Evolutionary conservation across 768 basidiomycete genomes (phyloP), one percentile per base, ranked within the genome.

Genomic region (Suillus ampliporus): DNA sequence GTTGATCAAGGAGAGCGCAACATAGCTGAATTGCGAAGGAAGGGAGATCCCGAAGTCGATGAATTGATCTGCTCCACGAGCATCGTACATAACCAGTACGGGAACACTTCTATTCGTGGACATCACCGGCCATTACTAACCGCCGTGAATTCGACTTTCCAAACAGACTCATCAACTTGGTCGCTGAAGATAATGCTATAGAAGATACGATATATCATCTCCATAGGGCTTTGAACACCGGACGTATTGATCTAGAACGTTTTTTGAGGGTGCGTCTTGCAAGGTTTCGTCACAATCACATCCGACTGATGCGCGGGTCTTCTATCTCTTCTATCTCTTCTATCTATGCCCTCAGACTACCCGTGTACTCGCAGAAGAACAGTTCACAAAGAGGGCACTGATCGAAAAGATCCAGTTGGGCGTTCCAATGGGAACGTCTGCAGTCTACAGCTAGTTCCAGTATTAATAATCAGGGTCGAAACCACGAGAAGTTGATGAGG

Each of bases 101-200:
- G 68, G 31, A 19, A 65, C 26, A 6, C 53, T 60, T 51, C 17
- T 46, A 4, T 28, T 51, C 37, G 21, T 31, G 5, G 21, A 10
- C 57, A 56, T 21, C 15, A 38, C 10, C 53, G 47, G 52, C n/a
- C 26, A 43, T 21, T 31, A 44, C 73, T 76, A 43, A 74, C 66
- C 56, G 60, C 28, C 46, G 21, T 61, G 19, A 6, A 14, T n/a
- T 14, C n/a, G 26, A 41, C 52, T 35, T 48, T 61, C 50, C 37
- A 54, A 57, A 37, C 72, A 99, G 97, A 78, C 81, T 99, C 26
- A 89, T 98, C 68, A 93, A 98, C 72, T 83, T 99, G 34, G 90
- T 98, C n/a, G 96, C 97, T n/a, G 97, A 99, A 76, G 97, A 99
- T 76, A 95, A 95, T 70, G 95, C 97, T 1, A 95, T 99, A 72